Conservation (phyloP, 2,329 filamentous ascomycete genomes). For the Colletotrichum neosansevieriae region DNA sequence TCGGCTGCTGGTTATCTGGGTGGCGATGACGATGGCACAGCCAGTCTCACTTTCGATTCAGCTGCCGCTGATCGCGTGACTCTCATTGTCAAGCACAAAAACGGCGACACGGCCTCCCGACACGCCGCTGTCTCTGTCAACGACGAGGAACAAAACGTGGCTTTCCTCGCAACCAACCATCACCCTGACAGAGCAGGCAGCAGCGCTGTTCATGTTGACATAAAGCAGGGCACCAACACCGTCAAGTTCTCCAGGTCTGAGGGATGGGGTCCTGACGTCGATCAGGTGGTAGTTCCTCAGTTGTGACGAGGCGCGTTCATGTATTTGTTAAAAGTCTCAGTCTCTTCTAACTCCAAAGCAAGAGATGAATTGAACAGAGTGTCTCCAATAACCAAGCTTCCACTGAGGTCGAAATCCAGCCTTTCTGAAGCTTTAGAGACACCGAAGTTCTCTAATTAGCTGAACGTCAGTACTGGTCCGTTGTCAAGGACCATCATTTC, state of each 20-base stretch:
- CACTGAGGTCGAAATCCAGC: too few species aligned
- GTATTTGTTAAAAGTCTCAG: too few species aligned
- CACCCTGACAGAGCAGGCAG: slow-evolving; percentile 53
- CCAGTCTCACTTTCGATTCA: slow-evolving; percentile 62
- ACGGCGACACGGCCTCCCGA: slow-evolving; percentile 65
- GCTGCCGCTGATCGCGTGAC: slow-evolving; percentile 60
- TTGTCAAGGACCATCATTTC: too few species aligned
- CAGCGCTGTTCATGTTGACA: slow-evolving; percentile 60
- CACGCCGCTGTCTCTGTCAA: slow-evolving; percentile 69
- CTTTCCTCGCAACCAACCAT: slow-evolving; percentile 65
- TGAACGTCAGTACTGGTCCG: too few species aligned
- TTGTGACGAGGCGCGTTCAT: background rate
- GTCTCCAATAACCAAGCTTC: too few species aligned
- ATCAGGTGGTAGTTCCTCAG: slow-evolving; percentile 64
- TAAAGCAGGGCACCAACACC: slow-evolving; percentile 63
- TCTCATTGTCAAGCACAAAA: slow-evolving; percentile 66
- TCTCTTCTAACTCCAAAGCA: too few species aligned
- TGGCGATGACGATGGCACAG: slow-evolving; percentile 57
- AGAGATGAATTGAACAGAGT: too few species aligned
- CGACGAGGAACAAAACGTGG: slow-evolving; percentile 60
- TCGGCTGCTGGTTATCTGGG: slow-evolving; percentile 67
- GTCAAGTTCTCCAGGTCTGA: slow-evolving; percentile 58
- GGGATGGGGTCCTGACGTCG: slow-evolving; percentile 64
- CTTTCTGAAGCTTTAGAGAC: too few species aligned
- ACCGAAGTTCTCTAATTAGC: too few species aligned